Conservation (phyloP, 2,329 filamentous ascomycete genomes). For the Sporothrix dimorphospora region DNA sequence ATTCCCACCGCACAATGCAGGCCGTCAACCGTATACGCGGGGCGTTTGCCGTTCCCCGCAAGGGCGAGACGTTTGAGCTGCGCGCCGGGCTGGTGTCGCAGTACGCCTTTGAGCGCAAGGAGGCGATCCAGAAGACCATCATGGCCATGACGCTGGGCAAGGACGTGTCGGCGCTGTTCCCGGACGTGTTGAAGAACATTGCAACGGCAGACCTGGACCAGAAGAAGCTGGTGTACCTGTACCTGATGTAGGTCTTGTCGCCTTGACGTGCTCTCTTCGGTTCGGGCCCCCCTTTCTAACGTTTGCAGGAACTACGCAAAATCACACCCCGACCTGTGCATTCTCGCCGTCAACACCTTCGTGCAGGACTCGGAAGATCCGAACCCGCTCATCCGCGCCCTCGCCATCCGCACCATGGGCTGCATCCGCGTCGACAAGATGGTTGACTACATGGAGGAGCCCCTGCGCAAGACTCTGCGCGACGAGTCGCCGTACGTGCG, state of each 20-base stretch:
- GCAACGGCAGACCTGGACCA: constrained; percentile 92
- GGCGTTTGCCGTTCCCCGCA: constrained; percentile 88
- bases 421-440: constrained; percentile 99
- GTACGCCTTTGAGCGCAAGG: constrained; percentile 98
- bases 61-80: constrained; percentile 98
- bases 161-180: constrained; percentile 95
- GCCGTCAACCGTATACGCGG: constrained; percentile 95
- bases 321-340: constrained; percentile 96
- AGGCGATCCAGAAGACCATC: constrained; percentile 99
- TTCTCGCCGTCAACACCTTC: constrained; percentile 98
- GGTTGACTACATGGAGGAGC: constrained; percentile 99
- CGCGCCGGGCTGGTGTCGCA: constrained; percentile 94
- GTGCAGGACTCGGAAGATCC: constrained; percentile 99
- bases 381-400: constrained; percentile 89
- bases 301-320: constrained; percentile 91
- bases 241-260: constrained; percentile 74
- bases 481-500: constrained; percentile 98
- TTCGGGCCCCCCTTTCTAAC: neutral
- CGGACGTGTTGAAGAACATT: constrained; percentile 98
- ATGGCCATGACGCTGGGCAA: constrained; percentile 99
- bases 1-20: constrained; percentile 31
- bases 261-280: neutral
- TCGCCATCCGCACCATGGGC: constrained; percentile 97
- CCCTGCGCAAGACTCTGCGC: constrained; percentile 88
- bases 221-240: constrained; percentile 99